These are phyloP conservation scores for Linaria vulgaris DNA, from an alignment of 257 asterid species.

Conservation along the genomic window DNA sequence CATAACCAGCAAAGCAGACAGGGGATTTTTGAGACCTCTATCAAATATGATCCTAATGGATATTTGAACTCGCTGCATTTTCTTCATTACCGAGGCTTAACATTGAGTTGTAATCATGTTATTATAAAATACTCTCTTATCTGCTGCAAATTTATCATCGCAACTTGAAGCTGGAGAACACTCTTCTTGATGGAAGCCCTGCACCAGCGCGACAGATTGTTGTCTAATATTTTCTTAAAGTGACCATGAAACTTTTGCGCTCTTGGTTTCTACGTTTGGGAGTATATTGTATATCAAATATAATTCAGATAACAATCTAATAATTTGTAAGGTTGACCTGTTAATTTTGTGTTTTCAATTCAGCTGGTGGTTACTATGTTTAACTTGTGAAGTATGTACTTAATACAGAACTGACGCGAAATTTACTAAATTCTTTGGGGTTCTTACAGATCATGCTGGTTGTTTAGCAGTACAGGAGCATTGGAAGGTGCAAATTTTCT, in stretches of 20 bases:
- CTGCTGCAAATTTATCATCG: conserved; percentile 81
- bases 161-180: conserved; percentile 78
- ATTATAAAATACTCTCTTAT: conserved; percentile 7
- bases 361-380: too few relatives aligned
- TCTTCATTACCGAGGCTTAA: background rate
- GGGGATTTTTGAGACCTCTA: background rate
- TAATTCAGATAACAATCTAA: too few relatives aligned
- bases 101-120: background rate
- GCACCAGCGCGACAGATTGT: too few relatives aligned
- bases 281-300: too few relatives aligned
- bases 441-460: conserved; percentile 91
- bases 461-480: conserved; percentile 86
- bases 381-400: background rate
- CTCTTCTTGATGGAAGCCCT: conserved; percentile 80
- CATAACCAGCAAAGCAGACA: too few relatives aligned
- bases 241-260: too few relatives aligned
- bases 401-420: background rate
- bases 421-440: conserved; percentile 45
- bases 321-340: too few relatives aligned
- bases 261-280: too few relatives aligned
- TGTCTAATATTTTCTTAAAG: too few relatives aligned
- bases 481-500: conserved; percentile 84
- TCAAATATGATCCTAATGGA: background rate
- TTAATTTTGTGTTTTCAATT: too few relatives aligned
- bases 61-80: background rate